Conservation (phyloP, 768 basidiomycete genomes). For the Lepiota brunneoincarnata region DNA sequence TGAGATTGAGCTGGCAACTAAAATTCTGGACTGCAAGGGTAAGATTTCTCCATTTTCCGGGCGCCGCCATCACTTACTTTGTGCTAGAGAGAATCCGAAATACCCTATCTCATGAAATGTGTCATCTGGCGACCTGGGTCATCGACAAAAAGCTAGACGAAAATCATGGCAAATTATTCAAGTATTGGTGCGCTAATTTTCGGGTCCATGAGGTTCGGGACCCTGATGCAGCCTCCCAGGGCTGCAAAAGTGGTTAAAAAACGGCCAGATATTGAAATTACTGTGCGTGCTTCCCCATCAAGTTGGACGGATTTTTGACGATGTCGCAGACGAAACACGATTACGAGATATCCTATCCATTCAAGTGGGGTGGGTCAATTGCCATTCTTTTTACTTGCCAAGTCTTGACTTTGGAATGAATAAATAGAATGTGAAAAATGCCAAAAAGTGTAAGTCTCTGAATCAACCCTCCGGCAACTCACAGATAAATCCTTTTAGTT, state of each 20-base stretch:
- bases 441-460: conserved; percentile 50
- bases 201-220: neutral
- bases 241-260: conserved; percentile 66
- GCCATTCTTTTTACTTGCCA: neutral
- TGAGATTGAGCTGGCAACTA: conserved; percentile 77
- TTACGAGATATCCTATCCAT: conserved; percentile 75
- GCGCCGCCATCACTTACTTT: neutral
- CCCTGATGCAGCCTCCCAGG: conserved; percentile 37
- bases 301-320: neutral
- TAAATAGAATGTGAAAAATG: conserved; percentile 62
- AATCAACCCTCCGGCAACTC: conserved; percentile 1
- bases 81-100: conserved; percentile 73
- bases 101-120: conserved; percentile 90
- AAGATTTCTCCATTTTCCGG: conserved; percentile 12
- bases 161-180: conserved; percentile 71
- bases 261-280: conserved; percentile 68
- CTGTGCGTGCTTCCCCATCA: conserved; percentile 35
- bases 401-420: conserved; percentile 9
- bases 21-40: conserved; percentile 80
- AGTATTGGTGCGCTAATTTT: conserved; percentile 52
- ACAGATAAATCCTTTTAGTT: conserved; percentile 36
- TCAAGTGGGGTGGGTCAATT: conserved; percentile 61
- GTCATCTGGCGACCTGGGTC: conserved; percentile 85
- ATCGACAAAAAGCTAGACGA: conserved; percentile 70
- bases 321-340: conserved; percentile 57